Evolutionary conservation across 805 yeast species (phyloP).

Genomic region (Brettanomyces naardenensis): DNA sequence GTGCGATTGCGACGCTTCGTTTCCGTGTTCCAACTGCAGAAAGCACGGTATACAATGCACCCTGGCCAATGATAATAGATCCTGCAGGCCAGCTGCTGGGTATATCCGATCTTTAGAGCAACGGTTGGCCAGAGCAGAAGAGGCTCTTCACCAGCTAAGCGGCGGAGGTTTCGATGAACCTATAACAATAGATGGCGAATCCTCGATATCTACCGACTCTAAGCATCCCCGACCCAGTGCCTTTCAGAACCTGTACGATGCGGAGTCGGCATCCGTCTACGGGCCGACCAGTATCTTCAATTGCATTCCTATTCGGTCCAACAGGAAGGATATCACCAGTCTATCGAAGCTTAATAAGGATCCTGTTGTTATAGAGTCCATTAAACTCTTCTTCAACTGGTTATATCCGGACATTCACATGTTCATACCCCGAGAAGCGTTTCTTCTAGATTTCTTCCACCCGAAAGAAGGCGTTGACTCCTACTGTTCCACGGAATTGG

Average conservation of each 20-base stretch:
- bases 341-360: slow-evolving; percentile 27
- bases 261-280: slow-evolving; percentile 11
- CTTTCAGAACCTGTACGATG: slow-evolving; percentile 9
- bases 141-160: background rate
- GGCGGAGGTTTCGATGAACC: background rate
- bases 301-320: background rate
- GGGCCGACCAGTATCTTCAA: slow-evolving; percentile 30
- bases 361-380: slow-evolving; percentile 10
- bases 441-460: slow-evolving; percentile 50
- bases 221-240: slow-evolving; percentile 14
- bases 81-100: slow-evolving; percentile 10
- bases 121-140: slow-evolving; percentile 2
- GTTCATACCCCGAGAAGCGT: slow-evolving; percentile 58
- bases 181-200: no score
- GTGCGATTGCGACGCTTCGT: slow-evolving; percentile 9
- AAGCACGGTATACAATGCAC: slow-evolving; percentile 9
- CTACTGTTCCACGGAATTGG: slow-evolving; percentile 48
- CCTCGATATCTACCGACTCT: no score
- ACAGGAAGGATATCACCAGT: background rate
- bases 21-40: slow-evolving; percentile 17
- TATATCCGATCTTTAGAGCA: slow-evolving; percentile 7
- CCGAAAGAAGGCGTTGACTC: slow-evolving; percentile 38
- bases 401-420: slow-evolving; percentile 57
- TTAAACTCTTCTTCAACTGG: slow-evolving; percentile 43
- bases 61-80: slow-evolving; percentile 11